Base-by-base conservation (phyloP, 305 asterid species). In the Rubia occidens region DNA sequence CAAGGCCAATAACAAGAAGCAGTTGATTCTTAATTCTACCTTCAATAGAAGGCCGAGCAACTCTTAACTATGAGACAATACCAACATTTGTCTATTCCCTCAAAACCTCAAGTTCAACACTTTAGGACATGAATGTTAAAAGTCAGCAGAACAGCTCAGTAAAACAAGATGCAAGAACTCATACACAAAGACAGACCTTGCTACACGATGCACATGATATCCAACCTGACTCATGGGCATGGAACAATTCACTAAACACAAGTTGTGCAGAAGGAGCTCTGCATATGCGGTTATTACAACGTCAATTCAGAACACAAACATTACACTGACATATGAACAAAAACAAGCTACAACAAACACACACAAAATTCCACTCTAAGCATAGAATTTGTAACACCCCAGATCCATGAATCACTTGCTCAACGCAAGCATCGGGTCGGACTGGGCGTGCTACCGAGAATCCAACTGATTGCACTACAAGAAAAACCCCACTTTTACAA, bases 1-100 rank as follows among this genome's bases (percentile, higher is more conserved):
- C 96, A 82, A 66, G 97, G 98, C 98, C 98, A 93, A 71, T 93
- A 93, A 68, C 98, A 64, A 97, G 98, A 75, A 93, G 98, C 87
- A 93, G 71, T 79, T 90, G 98, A 77, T 85, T 90, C 79, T 88
- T 90, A 61, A 85, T 82, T 79, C 96, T 82, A 74, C 98, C 97
- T 87, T 90, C 98, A 67, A 88, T 86, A 26, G 97, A 97, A 66
- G 97, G 97, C 82, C 98, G 85, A 47, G 98, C 95, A 70, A 88
- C 89, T 6, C 97, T 94, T 72, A 92, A 74, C 71, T 86, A 93
- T 43, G 96, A 77, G 78, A 83, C 64, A 54, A 82, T 68, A 76
- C 83, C 72, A 64, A 80, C 80, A 76, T 77, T 87, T 58, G 85
- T 70, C 66, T 85, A 54, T 4, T 8, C 56, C 56, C n/a, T 49